Evolutionary conservation across 805 yeast species (phyloP).

Genomic region (Millerozyma miso): DNA sequence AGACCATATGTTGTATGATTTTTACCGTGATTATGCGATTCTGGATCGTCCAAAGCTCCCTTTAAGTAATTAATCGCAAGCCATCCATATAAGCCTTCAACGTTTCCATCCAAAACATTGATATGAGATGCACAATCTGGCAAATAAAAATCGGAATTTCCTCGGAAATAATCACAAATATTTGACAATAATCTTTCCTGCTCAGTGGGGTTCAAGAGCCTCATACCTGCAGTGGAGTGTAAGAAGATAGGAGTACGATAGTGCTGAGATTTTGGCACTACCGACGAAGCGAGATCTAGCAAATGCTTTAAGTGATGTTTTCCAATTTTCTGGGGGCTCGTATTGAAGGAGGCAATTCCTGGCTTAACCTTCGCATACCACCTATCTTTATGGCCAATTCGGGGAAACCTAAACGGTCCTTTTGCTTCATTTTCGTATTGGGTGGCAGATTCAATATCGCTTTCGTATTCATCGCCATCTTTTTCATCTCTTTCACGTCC

Average conservation of each 20-base stretch:
- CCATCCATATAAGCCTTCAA: conserved; percentile 69
- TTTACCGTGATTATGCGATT: conserved; percentile 38
- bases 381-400: conserved; percentile 26
- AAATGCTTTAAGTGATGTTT: conserved; percentile 47
- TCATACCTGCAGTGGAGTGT: conserved; percentile 70
- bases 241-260: conserved; percentile 61
- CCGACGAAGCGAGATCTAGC: conserved; percentile 43
- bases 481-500: conserved; percentile 6
- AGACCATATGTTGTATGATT: conserved; percentile 51
- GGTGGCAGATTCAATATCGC: conserved; percentile 1
- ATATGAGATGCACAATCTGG: conserved; percentile 62
- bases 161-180: conserved; percentile 47
- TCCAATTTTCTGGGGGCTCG: conserved; percentile 48
- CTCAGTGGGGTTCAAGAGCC: conserved; percentile 50
- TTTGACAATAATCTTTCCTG: conserved; percentile 43
- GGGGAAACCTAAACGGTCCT: conserved; percentile 21
- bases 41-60: conserved; percentile 39
- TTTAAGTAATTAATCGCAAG: conserved; percentile 54
- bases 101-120: conserved; percentile 58
- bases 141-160: conserved; percentile 46
- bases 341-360: conserved; percentile 51
- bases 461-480: conserved; percentile 1
- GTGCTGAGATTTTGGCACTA: conserved; percentile 60
- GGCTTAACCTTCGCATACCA: conserved; percentile 56
- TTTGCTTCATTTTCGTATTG: not conserved